phyloP scores from a whole-genome alignment of 371 early-diverging fungal species.

The Smittium culicis region DNA sequence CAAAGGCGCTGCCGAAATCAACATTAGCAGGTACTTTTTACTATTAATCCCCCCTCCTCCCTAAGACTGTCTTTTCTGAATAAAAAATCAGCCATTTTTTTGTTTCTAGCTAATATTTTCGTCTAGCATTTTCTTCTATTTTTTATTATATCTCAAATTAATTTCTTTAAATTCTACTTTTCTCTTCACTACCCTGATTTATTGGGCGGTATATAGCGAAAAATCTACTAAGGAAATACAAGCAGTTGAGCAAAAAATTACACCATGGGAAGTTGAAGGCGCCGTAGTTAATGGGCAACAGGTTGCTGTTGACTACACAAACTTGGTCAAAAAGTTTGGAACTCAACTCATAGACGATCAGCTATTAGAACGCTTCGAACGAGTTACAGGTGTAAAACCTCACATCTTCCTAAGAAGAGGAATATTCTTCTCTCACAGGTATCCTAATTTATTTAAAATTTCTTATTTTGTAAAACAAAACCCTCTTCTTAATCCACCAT shows the following conservation, averaged over 20 bases:
- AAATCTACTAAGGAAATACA: neutral
- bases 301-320: conserved; percentile 90
- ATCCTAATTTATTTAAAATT: neutral
- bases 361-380: conserved; percentile 67
- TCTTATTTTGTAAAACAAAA: neutral
- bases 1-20: too few relatives aligned
- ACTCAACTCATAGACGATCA: conserved; percentile 67
- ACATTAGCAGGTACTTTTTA: too few relatives aligned
- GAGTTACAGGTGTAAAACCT: conserved; percentile 66
- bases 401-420: conserved; percentile 87
- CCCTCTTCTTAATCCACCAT: neutral
- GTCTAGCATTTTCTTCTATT: too few relatives aligned
- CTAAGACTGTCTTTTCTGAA: too few relatives aligned
- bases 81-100: too few relatives aligned
- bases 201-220: neutral
- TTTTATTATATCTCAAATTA: too few relatives aligned
- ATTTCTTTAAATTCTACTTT: neutral
- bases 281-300: conserved; percentile 69
- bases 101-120: too few relatives aligned
- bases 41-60: too few relatives aligned
- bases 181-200: neutral
- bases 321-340: conserved; percentile 89
- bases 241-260: conserved; percentile 53
- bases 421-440: conserved; percentile 89
- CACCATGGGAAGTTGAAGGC: conserved; percentile 96